Evolutionary conservation across 257 asterid species (phyloP).

Genomic region (Solanum appendiculatum): DNA sequence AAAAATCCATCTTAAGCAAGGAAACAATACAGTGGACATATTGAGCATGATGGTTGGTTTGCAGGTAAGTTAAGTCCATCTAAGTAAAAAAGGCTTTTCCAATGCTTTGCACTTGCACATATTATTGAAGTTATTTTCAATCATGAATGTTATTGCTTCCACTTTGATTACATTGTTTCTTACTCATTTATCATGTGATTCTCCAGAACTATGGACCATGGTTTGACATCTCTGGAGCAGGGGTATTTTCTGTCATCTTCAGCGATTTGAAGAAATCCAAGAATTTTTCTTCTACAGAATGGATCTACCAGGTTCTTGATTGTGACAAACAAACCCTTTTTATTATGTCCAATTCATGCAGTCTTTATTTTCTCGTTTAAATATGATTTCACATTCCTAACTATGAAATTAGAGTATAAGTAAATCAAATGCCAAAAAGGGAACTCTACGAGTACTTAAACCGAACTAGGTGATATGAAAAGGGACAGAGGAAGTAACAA

Average conservation of each 20-base stretch:
- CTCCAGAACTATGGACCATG: slow-evolving; percentile 76
- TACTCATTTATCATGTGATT: not conserved
- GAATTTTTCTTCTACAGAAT: slow-evolving; percentile 45
- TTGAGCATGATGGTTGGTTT: slow-evolving; percentile 74
- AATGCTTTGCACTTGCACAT: not conserved
- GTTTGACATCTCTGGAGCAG: slow-evolving; percentile 66
- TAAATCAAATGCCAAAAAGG: not conserved
- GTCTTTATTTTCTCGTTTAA: not conserved
- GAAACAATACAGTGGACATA: slow-evolving; percentile 49
- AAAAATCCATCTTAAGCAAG: slow-evolving; percentile 31
- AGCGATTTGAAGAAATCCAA: slow-evolving; percentile 21
- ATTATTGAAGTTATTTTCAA: not conserved
- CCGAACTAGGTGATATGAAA: not conserved
- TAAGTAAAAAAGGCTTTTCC: not conserved
- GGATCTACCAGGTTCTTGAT: slow-evolving; percentile 62
- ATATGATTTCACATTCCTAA: not conserved
- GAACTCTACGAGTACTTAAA: not conserved
- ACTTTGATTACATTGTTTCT: not conserved
- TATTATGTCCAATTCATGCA: not conserved
- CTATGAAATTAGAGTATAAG: not conserved
- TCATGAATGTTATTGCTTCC: not conserved
- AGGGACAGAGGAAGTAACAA: not conserved
- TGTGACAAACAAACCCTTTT: not conserved
- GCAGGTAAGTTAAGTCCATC: slow-evolving; percentile 36
- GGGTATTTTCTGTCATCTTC: slow-evolving; percentile 44